These are phyloP conservation scores for Cutaneotrichosporon dermatis DNA, from an alignment of 1,284 basidiomycete genomes.

Conservation along the genomic window DNA sequence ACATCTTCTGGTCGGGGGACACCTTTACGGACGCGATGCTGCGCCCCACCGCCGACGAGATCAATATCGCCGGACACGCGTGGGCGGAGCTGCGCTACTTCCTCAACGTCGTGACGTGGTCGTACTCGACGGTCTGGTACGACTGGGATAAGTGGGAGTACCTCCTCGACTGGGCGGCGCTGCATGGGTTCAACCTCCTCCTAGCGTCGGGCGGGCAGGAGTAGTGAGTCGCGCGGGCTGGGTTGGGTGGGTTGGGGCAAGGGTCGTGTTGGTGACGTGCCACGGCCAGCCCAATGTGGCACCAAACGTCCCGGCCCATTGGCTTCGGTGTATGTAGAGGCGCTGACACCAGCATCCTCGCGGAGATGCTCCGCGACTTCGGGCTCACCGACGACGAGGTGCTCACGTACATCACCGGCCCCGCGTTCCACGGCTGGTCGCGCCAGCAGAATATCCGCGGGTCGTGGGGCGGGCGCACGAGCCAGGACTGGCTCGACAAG, in stretches of 20 bases:
- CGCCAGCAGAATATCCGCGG: slow-evolving; percentile 53
- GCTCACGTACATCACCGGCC: slow-evolving; percentile 47
- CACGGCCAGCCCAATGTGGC: too few relatives aligned
- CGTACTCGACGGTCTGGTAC: slow-evolving; percentile 52
- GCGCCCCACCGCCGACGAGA: background rate
- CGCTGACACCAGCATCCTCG: slow-evolving; percentile 26
- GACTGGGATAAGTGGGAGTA: slow-evolving; percentile 51
- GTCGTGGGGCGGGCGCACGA: slow-evolving; percentile 48
- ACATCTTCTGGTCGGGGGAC: slow-evolving; percentile 19
- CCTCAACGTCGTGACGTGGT: slow-evolving; percentile 52
- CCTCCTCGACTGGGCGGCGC: slow-evolving; percentile 53
- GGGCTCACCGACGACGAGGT: slow-evolving; percentile 46
- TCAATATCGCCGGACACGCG: background rate
- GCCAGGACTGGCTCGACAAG: slow-evolving; percentile 49
- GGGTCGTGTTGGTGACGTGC: too few relatives aligned
- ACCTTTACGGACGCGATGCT: slow-evolving; percentile 2
- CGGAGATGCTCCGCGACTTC: slow-evolving; percentile 49
- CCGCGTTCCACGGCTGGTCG: slow-evolving; percentile 53
- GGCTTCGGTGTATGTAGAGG: too few relatives aligned
- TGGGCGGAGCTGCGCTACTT: slow-evolving; percentile 35
- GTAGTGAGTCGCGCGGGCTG: slow-evolving; percentile 18
- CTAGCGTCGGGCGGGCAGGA: slow-evolving; percentile 53
- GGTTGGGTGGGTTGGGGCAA: background rate
- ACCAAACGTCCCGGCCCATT: too few relatives aligned
- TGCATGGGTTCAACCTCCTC: slow-evolving; percentile 53